Evolutionary conservation across 148 eudicot species (phyloP), one percentile per base, ranked within the genome.

Genomic region (Rhododendron kiyosumense): DNA sequence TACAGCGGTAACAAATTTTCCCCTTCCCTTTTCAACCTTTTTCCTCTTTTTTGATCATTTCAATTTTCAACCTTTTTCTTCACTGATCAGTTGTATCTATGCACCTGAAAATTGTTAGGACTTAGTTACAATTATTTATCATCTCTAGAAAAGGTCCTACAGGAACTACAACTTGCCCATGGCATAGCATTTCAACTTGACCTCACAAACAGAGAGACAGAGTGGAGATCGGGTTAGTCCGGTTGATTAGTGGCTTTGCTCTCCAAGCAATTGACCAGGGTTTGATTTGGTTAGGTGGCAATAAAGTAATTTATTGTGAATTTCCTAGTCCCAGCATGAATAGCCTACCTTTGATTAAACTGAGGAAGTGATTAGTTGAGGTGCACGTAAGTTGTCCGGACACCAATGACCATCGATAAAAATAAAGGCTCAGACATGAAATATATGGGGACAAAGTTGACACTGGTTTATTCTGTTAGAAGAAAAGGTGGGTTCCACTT

Each of bases 1-100:
- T 0, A 46, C 54, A 3, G 93, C 91, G 89, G 93, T 91, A 91
- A 24, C 12, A 24, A 63, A 63, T 7, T 24, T 63, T n/a, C 69
- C 67, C 36, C 11, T 43, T 18, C 32, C 3, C 18, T 1, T 0
- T 32, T 43, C 30, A 41, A 41, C 1, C 45, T 41, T 41, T 41
- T 41, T 41, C 1, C 1, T 0, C 0, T 41, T 41, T 41, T 5
- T 41, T 41, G 8, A 41, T 41, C 45, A 41, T 41, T 41, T 41
- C 45, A 41, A 41, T 6, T 41, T 43, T 45, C 43, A 46, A 54
- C 61, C 61, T 24, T 22, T 75, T 1, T 30, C 14, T 24, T 83
- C 17, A 0, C 20, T 41, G n/a, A 4, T 52, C 52, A 24, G 51
- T 14, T 12, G 15, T 15, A 52, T 59, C 10, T 7, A 77, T 77